Evolutionary conservation across 345 rosid genomes (phyloP).

Genomic region (Citrus trifoliata): DNA sequence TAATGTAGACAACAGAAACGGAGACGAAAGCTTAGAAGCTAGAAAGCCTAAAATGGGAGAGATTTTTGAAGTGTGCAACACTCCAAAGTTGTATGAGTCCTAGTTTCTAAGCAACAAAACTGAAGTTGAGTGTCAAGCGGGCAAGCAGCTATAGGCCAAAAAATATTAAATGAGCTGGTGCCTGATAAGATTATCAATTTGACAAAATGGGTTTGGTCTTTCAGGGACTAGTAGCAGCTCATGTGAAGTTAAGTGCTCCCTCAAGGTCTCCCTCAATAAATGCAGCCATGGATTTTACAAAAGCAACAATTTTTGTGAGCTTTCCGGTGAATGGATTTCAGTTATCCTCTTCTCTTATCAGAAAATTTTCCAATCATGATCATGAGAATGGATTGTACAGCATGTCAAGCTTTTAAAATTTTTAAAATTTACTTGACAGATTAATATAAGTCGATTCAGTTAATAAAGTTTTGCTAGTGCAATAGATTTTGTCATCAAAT

Average conservation of each 20-base stretch:
- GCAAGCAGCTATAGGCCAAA: background rate
- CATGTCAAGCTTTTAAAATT: background rate
- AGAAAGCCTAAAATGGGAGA: background rate
- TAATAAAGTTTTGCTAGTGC: too few relatives aligned
- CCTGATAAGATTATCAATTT: background rate
- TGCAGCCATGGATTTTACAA: background rate
- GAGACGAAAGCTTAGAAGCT: background rate
- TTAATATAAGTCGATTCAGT: too few relatives aligned
- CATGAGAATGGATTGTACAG: background rate
- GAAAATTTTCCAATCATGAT: background rate
- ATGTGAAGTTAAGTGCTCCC: background rate
- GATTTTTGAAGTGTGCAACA: background rate
- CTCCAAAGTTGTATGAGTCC: background rate
- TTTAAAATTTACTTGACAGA: too few relatives aligned
- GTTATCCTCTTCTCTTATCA: background rate
- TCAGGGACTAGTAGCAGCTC: background rate
- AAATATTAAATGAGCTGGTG: slow-evolving; percentile 1
- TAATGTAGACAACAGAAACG: background rate
- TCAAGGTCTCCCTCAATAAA: slow-evolving; percentile 1
- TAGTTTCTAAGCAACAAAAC: background rate
- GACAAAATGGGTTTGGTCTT: slow-evolving; percentile 4
- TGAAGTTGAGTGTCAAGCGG: background rate
- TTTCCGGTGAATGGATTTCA: background rate
- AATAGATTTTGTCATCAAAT: background rate
- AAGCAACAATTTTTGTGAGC: background rate